Conservation (phyloP, 345 rosid genomes). For the Capsella bursapastoris region DNA sequence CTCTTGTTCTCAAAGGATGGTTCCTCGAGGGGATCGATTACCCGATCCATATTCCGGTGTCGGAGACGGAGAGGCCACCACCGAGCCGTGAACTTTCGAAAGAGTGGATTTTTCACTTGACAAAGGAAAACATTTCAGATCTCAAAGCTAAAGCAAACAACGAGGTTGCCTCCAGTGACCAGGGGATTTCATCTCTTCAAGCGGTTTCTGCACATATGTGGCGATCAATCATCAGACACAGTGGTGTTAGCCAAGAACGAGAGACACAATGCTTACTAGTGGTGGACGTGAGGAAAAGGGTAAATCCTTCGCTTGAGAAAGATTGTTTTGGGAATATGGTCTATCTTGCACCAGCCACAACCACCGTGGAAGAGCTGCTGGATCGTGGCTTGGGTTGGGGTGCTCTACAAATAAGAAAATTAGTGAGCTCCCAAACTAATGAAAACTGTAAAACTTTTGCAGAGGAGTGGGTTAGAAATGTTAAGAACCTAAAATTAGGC, state of each 20-base stretch:
- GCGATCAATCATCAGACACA: conserved; percentile 14
- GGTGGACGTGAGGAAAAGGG: conserved; percentile 31
- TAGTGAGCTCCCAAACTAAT: conserved; percentile 21
- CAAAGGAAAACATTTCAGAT: conserved; percentile 1
- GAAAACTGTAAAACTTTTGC: not conserved
- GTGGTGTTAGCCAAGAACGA: conserved; percentile 24
- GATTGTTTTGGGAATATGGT: conserved; percentile 28
- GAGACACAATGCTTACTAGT: not conserved
- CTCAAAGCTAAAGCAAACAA: conserved; percentile 49
- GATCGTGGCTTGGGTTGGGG: conserved; percentile 18
- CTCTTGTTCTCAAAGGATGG: conserved; percentile 34
- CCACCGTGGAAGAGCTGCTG: conserved; percentile 19
- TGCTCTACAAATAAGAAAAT: conserved; percentile 16
- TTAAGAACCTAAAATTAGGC: not conserved
- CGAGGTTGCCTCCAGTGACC: conserved; percentile 14
- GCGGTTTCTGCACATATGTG: conserved; percentile 40
- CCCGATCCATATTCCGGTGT: conserved; percentile 43
- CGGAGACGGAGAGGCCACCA: not conserved
- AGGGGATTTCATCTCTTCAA: conserved; percentile 46
- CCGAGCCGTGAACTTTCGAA: too few species aligned
- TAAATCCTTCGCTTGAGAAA: conserved; percentile 35
- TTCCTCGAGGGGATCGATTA: conserved; percentile 9
- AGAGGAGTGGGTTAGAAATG: conserved; percentile 25
- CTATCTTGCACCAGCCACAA: not conserved
- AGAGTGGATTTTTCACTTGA: too few species aligned